Evolutionary conservation across 2,329 filamentous ascomycete genomes (phyloP), one percentile per base, ranked within the genome.

Genomic region (Colletotrichum tamarilloi): DNA sequence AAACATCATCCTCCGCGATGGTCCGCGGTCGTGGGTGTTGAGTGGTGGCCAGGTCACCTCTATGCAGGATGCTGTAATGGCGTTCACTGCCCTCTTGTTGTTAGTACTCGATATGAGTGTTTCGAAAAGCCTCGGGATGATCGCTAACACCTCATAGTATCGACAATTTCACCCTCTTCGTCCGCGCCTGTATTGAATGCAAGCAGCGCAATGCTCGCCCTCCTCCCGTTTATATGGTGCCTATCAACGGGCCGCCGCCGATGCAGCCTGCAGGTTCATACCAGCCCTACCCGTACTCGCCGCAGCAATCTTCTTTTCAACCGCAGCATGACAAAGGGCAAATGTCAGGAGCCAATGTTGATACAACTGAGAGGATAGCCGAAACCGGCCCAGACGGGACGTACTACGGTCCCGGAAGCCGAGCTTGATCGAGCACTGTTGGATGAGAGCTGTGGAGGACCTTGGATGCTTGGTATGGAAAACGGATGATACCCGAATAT

Each of bases 141-240:
- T 12, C 16, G 4, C 38, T 38, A 24, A 35, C 22, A 5, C 16
- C 22, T 30, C 30, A 6, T 24, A 75, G 76, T 52, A 62, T 79
- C n/a, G 53, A 81, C 46, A 80, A 84, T 73, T 83, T 86, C 53
- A 74, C 79, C 68, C 77, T 86, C 53, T 86, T 86, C 74, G 75
- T 85, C 46, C 76, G 79, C 14, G 83, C 82, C 19, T 86, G 84
- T 68, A 77, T 84, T 72, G 83, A 84, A 68, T 83, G 82, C 0
- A 75, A 78, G 63, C 78, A 75, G 57, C 74, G 78, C 72, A 83
- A 84, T 67, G 6, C 16, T 9, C 62, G 67, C 42, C 42, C 42
- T 7, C 46, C 70, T n/a, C 57, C 71, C 5, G 56, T 74, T 8
- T 67, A 62, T 22, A 66, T 71, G 70, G 62, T 75, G 22, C 35